Evolutionary conservation across 768 basidiomycete genomes (phyloP).

Genomic region (Pulveroboletus sp.): DNA sequence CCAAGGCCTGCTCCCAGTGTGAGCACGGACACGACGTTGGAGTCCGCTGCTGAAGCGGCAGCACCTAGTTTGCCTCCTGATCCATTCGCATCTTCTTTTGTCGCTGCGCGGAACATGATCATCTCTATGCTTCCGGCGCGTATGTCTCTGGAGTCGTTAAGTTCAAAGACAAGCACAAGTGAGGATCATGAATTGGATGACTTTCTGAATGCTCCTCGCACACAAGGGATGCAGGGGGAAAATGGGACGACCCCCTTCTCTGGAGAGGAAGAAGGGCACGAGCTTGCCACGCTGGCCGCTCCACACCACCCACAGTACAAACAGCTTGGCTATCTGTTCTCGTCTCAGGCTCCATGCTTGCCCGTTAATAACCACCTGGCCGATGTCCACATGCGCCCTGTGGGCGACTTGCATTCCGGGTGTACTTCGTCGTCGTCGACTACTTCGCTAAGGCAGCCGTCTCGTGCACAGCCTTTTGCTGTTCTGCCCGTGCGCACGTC

Average conservation of each 20-base stretch:
- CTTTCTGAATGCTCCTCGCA: slow-evolving; percentile 1
- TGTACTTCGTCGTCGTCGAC: background rate
- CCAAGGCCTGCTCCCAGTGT: background rate
- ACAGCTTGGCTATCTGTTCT: background rate
- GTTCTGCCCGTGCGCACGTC: slow-evolving; percentile 26
- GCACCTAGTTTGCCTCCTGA: slow-evolving; percentile 4
- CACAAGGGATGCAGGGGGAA: background rate
- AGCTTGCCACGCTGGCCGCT: slow-evolving; percentile 11
- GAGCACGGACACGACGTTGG: background rate
- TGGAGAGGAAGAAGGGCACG: slow-evolving; percentile 9
- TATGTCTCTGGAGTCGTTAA: slow-evolving; percentile 28
- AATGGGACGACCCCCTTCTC: background rate
- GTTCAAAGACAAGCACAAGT: slow-evolving; percentile 23
- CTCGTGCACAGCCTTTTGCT: slow-evolving; percentile 16
- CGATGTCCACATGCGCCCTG: background rate
- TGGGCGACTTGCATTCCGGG: background rate
- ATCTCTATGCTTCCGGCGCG: slow-evolving; percentile 25
- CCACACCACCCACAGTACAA: background rate
- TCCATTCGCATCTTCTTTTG: slow-evolving; percentile 14
- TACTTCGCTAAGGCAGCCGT: background rate
- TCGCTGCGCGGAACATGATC: slow-evolving; percentile 18
- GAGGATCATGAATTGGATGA: slow-evolving; percentile 29
- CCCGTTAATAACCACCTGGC: background rate
- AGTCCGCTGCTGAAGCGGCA: background rate
- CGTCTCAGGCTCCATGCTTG: background rate